Evolutionary conservation across 2,329 filamentous ascomycete species (phyloP), one percentile per base, ranked within the genome.

Genomic region (Penicillium sp.): DNA sequence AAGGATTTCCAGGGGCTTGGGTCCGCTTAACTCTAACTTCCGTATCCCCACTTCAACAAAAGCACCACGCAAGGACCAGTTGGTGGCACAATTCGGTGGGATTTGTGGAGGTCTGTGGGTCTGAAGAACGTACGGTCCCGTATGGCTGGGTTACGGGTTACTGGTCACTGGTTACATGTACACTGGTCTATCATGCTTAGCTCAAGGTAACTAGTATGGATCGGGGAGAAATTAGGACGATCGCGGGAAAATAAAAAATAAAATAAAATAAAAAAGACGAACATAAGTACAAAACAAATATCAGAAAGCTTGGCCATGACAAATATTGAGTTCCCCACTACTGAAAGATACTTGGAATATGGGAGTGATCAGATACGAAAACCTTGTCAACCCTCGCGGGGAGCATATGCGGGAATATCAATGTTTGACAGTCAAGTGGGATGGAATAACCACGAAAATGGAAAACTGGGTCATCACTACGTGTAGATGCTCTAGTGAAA

Each of bases 401-500:
- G 33, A 40, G 37, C 37, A 40, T 40, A 40, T 40, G 23, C 15
- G 15, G 25, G 44, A 35, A 35, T n/a, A 37, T 35, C 14, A 7
- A 37, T 27, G 9, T 23, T 49, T 20, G 18, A 20, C 5, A 6
- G 9, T 26, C 5, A 20, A 31, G 20, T 20, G 27, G 18, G 18
- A 18, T 15, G 31, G 2, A 29, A 49, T 37, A 15, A 3, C 15
- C 40, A 40, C 20, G 42, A 46, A 27, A 47, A 43, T 29, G 27
- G 47, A 42, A 33, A 42, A 37, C 27, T 15, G n/a, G 33, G 35
- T 46, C 29, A 49, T 59, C 29, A 12, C 54, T 62, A 73, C 26
- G 70, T 72, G 59, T 73, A 73, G 56, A 73, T 72, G 53, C 70
- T 73, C 70, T 69, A 49, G 43, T 23, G 22, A 50, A 55, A 40